A percentile compares a stretch with the other conserved stretches of the same genome.
Conservation (phyloP, 2,329 filamentous ascomycete genomes). For the Daldinia sp. region DNA sequence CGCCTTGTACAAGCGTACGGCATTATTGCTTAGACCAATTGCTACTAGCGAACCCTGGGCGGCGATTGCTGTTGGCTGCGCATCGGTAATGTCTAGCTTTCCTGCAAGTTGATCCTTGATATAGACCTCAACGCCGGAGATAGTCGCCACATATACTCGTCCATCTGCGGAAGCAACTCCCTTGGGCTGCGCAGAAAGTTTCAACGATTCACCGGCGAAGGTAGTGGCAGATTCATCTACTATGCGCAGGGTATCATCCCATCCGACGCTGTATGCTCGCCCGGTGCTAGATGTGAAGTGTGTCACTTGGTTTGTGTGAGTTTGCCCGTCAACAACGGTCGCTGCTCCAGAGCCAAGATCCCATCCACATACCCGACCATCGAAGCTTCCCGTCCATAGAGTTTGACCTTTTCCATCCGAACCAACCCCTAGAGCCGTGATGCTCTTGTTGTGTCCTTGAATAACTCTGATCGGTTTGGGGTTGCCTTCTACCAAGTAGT, state of each 20-base stretch:
- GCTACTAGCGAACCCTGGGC: slow-evolving; percentile 74
- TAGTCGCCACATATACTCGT: slow-evolving; percentile 59
- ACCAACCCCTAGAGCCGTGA: slow-evolving; percentile 76
- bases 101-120: slow-evolving; percentile 68
- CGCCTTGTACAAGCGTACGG: slow-evolving; percentile 76
- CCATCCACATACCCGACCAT: slow-evolving; percentile 88
- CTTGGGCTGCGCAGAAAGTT: slow-evolving; percentile 80
- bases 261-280: slow-evolving; percentile 84
- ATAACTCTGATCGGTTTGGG: slow-evolving; percentile 74
- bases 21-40: slow-evolving; percentile 77
- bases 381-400: slow-evolving; percentile 90
- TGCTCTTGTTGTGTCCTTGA: slow-evolving; percentile 89
- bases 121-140: slow-evolving; percentile 65
- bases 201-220: slow-evolving; percentile 73
- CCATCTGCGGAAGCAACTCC: slow-evolving; percentile 48
- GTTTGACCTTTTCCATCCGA: slow-evolving; percentile 66
- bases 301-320: slow-evolving; percentile 85
- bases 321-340: slow-evolving; percentile 77
- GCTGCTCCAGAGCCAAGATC: slow-evolving; percentile 75
- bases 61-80: slow-evolving; percentile 73
- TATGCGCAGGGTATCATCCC: slow-evolving; percentile 89
- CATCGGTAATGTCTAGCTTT: slow-evolving; percentile 66
- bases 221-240: slow-evolving; percentile 78
- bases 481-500: slow-evolving; percentile 81
- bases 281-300: slow-evolving; percentile 71